Evolutionary conservation across 768 basidiomycete genomes (phyloP).

Genomic region (Leucogyrophana mollusca): DNA sequence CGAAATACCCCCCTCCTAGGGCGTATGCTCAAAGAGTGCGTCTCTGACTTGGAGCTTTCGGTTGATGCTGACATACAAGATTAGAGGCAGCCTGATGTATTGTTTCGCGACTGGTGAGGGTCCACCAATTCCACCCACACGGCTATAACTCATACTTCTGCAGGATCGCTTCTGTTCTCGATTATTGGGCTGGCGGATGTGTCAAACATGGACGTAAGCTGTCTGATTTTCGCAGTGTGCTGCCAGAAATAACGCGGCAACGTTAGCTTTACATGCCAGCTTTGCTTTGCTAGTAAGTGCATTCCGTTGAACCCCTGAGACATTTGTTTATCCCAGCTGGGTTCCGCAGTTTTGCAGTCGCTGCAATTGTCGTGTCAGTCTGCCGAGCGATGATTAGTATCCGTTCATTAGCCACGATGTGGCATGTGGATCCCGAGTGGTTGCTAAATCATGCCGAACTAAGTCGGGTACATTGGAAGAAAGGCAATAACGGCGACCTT

Average conservation of each 20-base stretch:
- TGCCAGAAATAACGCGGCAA: background rate
- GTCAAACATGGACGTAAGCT: conserved; percentile 11
- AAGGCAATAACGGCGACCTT: conserved; percentile 31
- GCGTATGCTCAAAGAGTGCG: conserved; percentile 40
- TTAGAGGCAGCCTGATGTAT: conserved; percentile 23
- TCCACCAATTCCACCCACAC: too few species aligned
- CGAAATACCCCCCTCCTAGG: conserved; percentile 31
- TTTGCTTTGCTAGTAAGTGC: conserved; percentile 9
- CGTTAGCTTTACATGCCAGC: conserved; percentile 10
- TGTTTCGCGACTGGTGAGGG: conserved; percentile 15
- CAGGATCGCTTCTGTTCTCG: conserved; percentile 15
- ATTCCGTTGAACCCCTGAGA: background rate
- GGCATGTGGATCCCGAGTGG: conserved; percentile 42
- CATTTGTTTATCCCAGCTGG: background rate
- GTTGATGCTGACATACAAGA: background rate
- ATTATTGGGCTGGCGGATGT: conserved; percentile 7
- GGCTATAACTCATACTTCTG: too few species aligned
- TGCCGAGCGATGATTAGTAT: conserved; percentile 40
- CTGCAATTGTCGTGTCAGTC: conserved; percentile 24
- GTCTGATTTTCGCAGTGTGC: background rate
- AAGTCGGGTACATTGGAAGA: conserved; percentile 39
- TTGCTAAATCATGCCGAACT: conserved; percentile 45
- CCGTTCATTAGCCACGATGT: conserved; percentile 38
- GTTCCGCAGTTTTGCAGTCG: conserved; percentile 5
- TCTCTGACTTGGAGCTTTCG: background rate